Base-by-base conservation (phyloP, 2,329 filamentous ascomycete genomes). In the Pseudocercospora vitis region DNA sequence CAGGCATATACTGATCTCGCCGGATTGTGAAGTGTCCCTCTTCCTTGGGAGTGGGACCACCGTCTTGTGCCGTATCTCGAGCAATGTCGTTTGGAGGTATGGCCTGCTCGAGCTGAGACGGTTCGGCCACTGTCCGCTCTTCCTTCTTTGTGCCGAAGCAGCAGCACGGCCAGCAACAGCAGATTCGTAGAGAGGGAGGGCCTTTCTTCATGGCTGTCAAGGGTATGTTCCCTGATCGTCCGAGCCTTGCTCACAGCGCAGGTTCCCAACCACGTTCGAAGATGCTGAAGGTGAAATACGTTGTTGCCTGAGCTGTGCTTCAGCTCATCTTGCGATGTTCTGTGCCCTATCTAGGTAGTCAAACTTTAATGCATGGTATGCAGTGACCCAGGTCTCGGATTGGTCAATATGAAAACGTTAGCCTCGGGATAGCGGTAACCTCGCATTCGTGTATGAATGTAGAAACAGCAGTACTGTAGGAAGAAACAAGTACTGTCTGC, bases 151-250 rank as follows among this genome's bases (percentile, higher is more conserved):
- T 18, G n/a, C 37, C 19, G 14, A 42, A 42, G 37, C 37, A 42
- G 19, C 37, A 42, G 19, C 37, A 42, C 8, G 37, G 37, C 37
- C 37, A 42, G 37, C 37, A 42, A 21, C 37, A 42, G 37, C 18
- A 21, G 8, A 42, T 26, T 7, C n/a, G n/a, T 12, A 42, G 12
- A 3, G 19, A 42, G 3, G 37, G 37, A 3, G 37, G 37, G 8
- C 37, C 37, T 42, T 42, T 42, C 37, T 42, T 42, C 37, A 42
- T 42, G 37, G 21, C 37, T n/a, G n/a, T n/a, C n/a, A n/a, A n/a
- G n/a, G n/a, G n/a, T n/a, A n/a, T n/a, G n/a, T n/a, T n/a, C n/a
- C n/a, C n/a, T n/a, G n/a, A n/a, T n/a, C n/a, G n/a, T n/a, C n/a
- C n/a, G n/a, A n/a, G n/a, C n/a, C n/a, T n/a, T n/a, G n/a, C n/a